Percentiles rank a stretch among this genome's conserved stretches.
Conservation (phyloP, 2,329 filamentous ascomycete species). For the Paecilomyces fulvus region DNA sequence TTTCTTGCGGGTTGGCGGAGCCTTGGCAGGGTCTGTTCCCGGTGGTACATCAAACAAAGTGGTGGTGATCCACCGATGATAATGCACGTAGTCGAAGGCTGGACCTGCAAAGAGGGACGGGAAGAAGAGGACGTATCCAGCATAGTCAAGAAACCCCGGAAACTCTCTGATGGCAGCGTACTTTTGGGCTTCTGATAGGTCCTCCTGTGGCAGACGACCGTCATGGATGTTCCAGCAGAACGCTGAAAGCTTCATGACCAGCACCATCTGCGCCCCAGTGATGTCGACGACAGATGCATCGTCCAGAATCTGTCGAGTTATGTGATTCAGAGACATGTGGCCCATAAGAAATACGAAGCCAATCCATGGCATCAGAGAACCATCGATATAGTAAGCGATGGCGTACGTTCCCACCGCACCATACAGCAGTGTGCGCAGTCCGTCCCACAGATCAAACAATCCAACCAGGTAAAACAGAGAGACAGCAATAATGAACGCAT, state of each 20-base stretch:
- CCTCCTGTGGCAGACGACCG: slow-evolving; percentile 66
- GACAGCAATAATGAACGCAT: slow-evolving; percentile 71
- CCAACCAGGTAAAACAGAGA: slow-evolving; percentile 88
- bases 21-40: slow-evolving; percentile 74
- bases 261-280: slow-evolving; percentile 91
- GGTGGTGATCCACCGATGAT: slow-evolving; percentile 84
- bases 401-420: slow-evolving; percentile 71
- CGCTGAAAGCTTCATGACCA: slow-evolving; percentile 93
- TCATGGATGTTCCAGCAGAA: slow-evolving; percentile 99
- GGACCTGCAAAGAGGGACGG: slow-evolving; percentile 82
- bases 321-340: slow-evolving; percentile 87
- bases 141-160: slow-evolving; percentile 69
- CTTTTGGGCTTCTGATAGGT: slow-evolving; percentile 81
- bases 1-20: slow-evolving; percentile 77
- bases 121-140: slow-evolving; percentile 92
- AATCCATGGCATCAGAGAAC: slow-evolving; percentile 95
- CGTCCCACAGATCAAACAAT: slow-evolving; percentile 85
- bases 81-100: slow-evolving; percentile 90
- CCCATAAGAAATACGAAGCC: slow-evolving; percentile 91
- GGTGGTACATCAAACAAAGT: slow-evolving; percentile 85
- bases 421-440: slow-evolving; percentile 68
- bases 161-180: slow-evolving; percentile 68
- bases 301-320: slow-evolving; percentile 65
- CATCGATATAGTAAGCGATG: slow-evolving; percentile 75
- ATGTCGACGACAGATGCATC: slow-evolving; percentile 68